Conservation (phyloP, 2,329 filamentous ascomycete species). For the Botrytis byssoidea region DNA sequence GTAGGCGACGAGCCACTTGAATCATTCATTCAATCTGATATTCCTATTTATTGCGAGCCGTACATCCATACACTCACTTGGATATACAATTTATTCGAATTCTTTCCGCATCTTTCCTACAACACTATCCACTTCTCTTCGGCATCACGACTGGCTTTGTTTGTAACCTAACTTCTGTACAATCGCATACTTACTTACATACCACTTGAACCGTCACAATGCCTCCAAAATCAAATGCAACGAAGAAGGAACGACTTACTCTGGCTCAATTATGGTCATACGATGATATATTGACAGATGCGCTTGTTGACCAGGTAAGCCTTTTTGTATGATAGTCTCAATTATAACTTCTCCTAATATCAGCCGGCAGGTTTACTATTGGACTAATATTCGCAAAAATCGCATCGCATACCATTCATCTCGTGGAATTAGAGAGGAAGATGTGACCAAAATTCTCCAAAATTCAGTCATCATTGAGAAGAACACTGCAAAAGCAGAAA, state of each 20-base stretch:
- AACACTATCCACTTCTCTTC: neutral
- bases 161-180: constrained; percentile 5
- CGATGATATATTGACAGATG: constrained; percentile 94
- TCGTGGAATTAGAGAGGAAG: constrained; percentile 69
- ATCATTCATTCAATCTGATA: constrained; percentile 12
- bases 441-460: constrained; percentile 60
- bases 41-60: neutral
- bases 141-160: constrained; percentile 1
- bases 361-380: constrained; percentile 76
- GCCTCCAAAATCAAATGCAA: constrained; percentile 46
- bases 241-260: constrained; percentile 72
- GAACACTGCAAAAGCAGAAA: constrained; percentile 67
- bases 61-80: constrained; percentile 12
- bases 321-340: neutral
- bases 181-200: neutral
- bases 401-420: constrained; percentile 80
- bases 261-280: constrained; percentile 86
- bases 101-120: constrained; percentile 1
- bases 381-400: constrained; percentile 95
- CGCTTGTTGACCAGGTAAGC: constrained; percentile 89
- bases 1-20: neutral
- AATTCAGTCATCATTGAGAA: constrained; percentile 71
- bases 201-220: constrained; percentile 35
- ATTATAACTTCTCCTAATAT: constrained; percentile 8
- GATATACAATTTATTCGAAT: constrained; percentile 2